Evolutionary conservation across 2,329 filamentous ascomycete species (phyloP).

Genomic region (Zasmidium angulare): DNA sequence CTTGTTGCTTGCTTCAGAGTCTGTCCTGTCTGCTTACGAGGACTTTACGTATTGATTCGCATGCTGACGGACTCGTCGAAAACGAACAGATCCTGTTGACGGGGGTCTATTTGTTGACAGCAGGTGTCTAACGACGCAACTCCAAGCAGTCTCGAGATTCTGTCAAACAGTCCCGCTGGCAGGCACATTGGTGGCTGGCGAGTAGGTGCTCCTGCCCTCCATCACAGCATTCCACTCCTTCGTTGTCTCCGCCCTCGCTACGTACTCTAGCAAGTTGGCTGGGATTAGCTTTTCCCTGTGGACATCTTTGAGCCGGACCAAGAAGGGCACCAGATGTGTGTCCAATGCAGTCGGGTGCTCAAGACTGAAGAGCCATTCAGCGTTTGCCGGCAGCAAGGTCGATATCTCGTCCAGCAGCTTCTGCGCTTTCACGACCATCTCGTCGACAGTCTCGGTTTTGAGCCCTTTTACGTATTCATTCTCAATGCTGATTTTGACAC

Average conservation of each 20-base stretch:
- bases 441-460: background rate
- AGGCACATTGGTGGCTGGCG: background rate
- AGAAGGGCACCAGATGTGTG: background rate
- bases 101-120: too few relatives aligned
- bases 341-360: background rate
- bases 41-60: too few relatives aligned
- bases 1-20: too few relatives aligned
- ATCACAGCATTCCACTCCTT: background rate
- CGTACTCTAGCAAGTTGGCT: background rate
- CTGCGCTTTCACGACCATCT: background rate
- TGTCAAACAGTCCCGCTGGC: background rate
- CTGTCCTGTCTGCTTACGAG: too few relatives aligned
- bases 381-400: background rate
- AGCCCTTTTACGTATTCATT: background rate
- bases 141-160: too few relatives aligned
- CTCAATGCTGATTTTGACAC: background rate
- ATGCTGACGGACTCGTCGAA: too few relatives aligned
- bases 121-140: too few relatives aligned
- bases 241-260: background rate
- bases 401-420: background rate
- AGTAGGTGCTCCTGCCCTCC: background rate
- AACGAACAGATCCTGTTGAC: too few relatives aligned
- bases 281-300: background rate
- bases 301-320: background rate
- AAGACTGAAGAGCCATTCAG: background rate